Evolutionary conservation across 441 rosid species (phyloP).

Genomic region (Pelargonium myrrhifolium): DNA sequence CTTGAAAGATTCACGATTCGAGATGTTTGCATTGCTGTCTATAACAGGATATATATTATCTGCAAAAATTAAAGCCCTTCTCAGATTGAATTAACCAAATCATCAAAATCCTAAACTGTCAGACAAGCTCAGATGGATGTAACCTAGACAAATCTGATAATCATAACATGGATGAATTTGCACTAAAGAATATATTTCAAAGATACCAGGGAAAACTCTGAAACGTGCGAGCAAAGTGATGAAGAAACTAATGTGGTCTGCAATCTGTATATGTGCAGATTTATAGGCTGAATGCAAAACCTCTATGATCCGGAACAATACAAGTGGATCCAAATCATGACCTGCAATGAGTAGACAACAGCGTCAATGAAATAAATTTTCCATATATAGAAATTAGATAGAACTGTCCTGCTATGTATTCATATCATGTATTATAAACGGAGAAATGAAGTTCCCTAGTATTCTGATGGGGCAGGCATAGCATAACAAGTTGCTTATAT

Average conservation of each 20-base stretch:
- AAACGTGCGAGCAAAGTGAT: constrained; percentile 50
- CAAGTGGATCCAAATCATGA: constrained; percentile 45
- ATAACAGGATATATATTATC: constrained; percentile 29
- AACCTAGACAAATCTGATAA: background rate
- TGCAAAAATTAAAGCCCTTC: constrained; percentile 27
- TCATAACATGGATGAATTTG: constrained; percentile 8
- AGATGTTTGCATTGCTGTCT: constrained; percentile 27
- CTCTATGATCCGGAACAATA: constrained; percentile 51
- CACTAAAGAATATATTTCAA: constrained; percentile 13
- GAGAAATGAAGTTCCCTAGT: background rate
- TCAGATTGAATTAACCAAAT: constrained; percentile 12
- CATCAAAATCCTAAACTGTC: constrained; percentile 7
- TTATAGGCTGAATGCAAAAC: constrained; percentile 55
- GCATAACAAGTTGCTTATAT: constrained; percentile 3
- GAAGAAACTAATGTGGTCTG: constrained; percentile 68
- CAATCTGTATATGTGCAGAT: constrained; percentile 61
- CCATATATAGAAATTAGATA: background rate
- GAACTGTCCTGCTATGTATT: constrained; percentile 8
- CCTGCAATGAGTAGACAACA: constrained; percentile 38
- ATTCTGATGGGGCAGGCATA: background rate
- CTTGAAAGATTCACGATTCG: constrained; percentile 40
- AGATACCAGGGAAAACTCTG: constrained; percentile 54
- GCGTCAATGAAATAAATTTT: background rate
- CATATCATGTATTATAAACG: constrained; percentile 1
- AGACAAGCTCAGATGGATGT: background rate